phyloP scores from a whole-genome alignment of 129 eudicot genomes.

The Logfia minima region DNA sequence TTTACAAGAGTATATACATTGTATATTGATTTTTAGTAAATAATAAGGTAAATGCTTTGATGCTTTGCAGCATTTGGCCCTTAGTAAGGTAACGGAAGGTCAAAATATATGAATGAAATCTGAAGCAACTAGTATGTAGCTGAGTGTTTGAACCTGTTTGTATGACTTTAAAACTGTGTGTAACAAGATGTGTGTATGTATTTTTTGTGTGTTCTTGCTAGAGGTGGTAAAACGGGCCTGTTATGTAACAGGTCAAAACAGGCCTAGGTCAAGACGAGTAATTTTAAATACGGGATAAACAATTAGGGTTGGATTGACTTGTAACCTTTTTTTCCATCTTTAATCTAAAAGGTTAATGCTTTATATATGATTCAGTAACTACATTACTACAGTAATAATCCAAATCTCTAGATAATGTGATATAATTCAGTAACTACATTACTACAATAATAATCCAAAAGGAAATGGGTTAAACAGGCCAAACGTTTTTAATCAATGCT shows the following conservation, averaged over 20 bases:
- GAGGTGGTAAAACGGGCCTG: not conserved
- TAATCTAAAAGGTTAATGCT: not conserved
- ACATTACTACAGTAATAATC: not conserved
- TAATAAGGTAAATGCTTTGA: not conserved
- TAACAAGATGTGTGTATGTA: not conserved
- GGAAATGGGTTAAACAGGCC: not conserved
- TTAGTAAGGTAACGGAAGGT: not conserved
- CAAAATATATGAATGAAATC: not conserved
- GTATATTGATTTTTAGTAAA: no score
- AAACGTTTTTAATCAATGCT: not conserved
- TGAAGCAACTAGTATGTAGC: not conserved
- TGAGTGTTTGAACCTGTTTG: no score
- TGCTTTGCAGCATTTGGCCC: not conserved
- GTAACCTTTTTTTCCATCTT: not conserved
- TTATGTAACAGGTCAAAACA: not conserved
- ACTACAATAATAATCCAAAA: not conserved
- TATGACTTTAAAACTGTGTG: not conserved
- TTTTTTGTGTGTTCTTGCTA: not conserved
- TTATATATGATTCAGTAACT: not conserved
- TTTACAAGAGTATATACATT: not conserved
- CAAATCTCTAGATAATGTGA: not conserved
- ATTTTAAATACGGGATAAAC: not conserved
- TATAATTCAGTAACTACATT: not conserved
- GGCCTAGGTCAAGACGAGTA: not conserved
- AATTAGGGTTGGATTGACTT: not conserved